Evolutionary conservation across 768 basidiomycete genomes (phyloP), one percentile per base, ranked within the genome.

Genomic region (Brasilioporus rufonigricans): DNA sequence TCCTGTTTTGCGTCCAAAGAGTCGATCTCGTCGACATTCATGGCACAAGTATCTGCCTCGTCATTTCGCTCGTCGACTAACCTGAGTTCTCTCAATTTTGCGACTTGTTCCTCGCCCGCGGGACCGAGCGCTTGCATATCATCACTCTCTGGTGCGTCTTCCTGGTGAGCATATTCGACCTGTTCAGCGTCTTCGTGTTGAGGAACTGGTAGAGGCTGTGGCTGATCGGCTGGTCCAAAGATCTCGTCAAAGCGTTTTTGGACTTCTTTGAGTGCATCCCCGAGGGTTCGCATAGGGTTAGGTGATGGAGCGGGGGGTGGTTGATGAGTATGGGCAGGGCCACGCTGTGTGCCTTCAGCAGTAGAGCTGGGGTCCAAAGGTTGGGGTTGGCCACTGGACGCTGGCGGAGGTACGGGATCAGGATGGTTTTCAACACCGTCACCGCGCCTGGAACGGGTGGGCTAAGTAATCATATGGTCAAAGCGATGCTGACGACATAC

Each of bases 71-170:
- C 84, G 57, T 91, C 91, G 26, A 84, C 70, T 58, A 97, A 76
- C 43, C 82, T 87, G 33, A 98, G 83, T 48, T 96, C 87, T 59
- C 87, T 80, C 44, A 97, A 75, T 64, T 87, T 90, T 18, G 89
- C 87, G 12, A 83, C 81, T 66, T 94, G 84, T 61, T 96, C 93
- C 40, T 91, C 86, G 11, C 81, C 85, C 3, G 95, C 87, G 1
- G 92, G 85, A 7, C 93, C 96, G 21, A 98, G 80, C 1, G 94
- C 93, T 71, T 96, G 93, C 83, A 89, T 89, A 32, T 87, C 82
- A 51, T 87, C 74, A 56, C 82, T 83, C 27, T 73, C 76, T 45
- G 88, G 86, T 36, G 86, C 85, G 2, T 89, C 60, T 81, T 52
- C 78, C 78, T 38, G 90, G 72, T 60, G 61, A 2, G 53, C 55